Conservation (phyloP, 2,329 filamentous ascomycete genomes). For the Cercospora janseana region DNA sequence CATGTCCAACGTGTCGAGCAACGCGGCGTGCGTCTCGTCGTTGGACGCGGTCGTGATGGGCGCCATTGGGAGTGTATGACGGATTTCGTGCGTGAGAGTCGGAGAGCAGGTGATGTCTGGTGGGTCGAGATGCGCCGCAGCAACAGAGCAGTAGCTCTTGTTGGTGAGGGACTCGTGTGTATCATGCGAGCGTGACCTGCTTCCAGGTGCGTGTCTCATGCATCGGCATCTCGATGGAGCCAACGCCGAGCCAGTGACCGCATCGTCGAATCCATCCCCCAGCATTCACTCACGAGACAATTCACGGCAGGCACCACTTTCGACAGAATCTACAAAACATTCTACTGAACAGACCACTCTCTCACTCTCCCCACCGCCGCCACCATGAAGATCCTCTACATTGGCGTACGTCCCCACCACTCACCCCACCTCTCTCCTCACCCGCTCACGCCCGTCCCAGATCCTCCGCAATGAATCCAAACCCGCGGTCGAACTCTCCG, state of each 20-base stretch:
- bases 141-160: too few relatives aligned
- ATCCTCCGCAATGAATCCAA: conserved; percentile 76
- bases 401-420: conserved; percentile 61
- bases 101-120: background rate
- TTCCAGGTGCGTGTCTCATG: background rate
- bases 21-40: conserved; percentile 73
- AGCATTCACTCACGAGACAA: conserved; percentile 11
- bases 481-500: conserved; percentile 72
- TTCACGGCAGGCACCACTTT: conserved; percentile 12
- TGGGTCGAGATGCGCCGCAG: background rate
- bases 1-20: conserved; percentile 90
- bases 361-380: conserved; percentile 31
- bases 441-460: conserved; percentile 46
- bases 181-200: background rate
- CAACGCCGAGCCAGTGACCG: conserved; percentile 13
- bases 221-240: background rate
- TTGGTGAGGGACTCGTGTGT: too few relatives aligned
- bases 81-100: background rate
- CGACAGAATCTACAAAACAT: background rate
- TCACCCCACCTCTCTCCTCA: conserved; percentile 19
- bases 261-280: conserved; percentile 2
- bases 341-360: background rate
- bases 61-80: conserved; percentile 45
- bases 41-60: conserved; percentile 68
- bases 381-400: conserved; percentile 83